These are phyloP conservation scores for Chlamydomonas eustigma DNA, from an alignment of 139 green algal genomes.

Conservation along the genomic window DNA sequence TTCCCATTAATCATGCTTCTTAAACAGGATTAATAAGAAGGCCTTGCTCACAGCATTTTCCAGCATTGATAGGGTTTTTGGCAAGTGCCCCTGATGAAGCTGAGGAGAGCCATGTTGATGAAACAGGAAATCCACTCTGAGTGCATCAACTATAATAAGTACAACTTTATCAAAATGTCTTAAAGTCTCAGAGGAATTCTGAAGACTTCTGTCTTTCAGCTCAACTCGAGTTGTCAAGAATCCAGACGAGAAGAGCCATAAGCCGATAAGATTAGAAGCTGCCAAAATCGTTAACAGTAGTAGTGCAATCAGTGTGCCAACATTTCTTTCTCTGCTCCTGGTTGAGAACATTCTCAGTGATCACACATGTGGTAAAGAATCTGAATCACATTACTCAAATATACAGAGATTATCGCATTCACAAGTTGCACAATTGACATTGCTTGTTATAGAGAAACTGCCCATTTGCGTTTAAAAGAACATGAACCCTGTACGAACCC, in stretches of 20 bases:
- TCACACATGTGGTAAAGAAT: too few species aligned
- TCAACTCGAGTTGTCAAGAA: constrained; percentile 83
- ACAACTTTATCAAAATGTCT: constrained; percentile 24
- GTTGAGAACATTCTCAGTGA: too few species aligned
- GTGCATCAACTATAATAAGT: constrained; percentile 74
- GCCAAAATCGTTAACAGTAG: too few species aligned
- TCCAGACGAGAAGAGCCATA: constrained; percentile 64
- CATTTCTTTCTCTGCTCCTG: too few species aligned
- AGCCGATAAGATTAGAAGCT: neutral
- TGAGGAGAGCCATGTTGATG: neutral
- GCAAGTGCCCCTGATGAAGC: constrained; percentile 5
- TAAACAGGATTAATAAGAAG: neutral
- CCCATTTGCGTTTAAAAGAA: too few species aligned
- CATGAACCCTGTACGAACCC: too few species aligned
- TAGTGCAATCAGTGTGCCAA: too few species aligned
- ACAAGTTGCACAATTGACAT: too few species aligned
- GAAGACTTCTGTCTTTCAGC: constrained; percentile 37
- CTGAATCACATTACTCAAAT: too few species aligned
- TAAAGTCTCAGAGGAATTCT: constrained; percentile 3
- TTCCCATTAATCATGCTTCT: neutral
- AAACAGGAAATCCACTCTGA: constrained; percentile 68
- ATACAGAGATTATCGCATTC: too few species aligned
- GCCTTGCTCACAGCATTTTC: constrained; percentile 15
- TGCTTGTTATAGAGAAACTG: too few species aligned
- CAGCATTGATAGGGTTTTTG: constrained; percentile 20